Base-by-base conservation (phyloP, 108 stramenopile species). In the Ochromonas danica region DNA sequence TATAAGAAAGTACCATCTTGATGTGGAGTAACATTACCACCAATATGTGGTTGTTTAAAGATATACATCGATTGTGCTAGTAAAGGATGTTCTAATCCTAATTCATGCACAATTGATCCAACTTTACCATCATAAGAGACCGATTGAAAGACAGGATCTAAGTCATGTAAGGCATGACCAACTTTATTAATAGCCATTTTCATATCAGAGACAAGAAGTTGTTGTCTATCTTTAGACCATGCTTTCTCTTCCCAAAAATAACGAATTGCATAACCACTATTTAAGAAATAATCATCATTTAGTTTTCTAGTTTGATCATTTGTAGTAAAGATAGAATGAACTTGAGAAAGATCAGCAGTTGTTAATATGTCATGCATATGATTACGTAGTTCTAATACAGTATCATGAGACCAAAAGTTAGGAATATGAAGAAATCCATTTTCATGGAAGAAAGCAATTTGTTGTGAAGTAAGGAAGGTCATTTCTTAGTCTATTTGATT, bases 1-100 rank as follows among this genome's bases (percentile, higher is more conserved):
- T 86, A 87, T 17, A 87, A 74, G 43, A 87, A 87, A 10, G 86
- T 71, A 3, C 86, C 86, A 61, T 87, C 86, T 79, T 87, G 86
- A 72, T 87, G 86, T 30, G 86, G 71, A 36, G 39, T 43, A 0
- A 87, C 86, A 45, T 63, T 78, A 30, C 86, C 86, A 10, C 86
- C 86, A 36, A 87, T 86, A 40, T 80, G 57, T 31, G 86, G 83
- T 80, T 85, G 85, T 80, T 87, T 87, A 85, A 87, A 87, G 30
- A 87, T 87, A 80, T 87, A 87, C 86, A 87, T 87, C 40, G 75
- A 78, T 43, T 87, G 86, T 43, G 77, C 83, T 45, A 70, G 80
- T 33, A 84, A 43, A 2, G 86, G 86, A 1, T 30, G 31, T 31
- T 40, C 38, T 36, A 83, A 42, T 0, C 86, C 86, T 57, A 75